Conservation (phyloP, 352 stramenopile species). For the Thalassiosira hispida region DNA sequence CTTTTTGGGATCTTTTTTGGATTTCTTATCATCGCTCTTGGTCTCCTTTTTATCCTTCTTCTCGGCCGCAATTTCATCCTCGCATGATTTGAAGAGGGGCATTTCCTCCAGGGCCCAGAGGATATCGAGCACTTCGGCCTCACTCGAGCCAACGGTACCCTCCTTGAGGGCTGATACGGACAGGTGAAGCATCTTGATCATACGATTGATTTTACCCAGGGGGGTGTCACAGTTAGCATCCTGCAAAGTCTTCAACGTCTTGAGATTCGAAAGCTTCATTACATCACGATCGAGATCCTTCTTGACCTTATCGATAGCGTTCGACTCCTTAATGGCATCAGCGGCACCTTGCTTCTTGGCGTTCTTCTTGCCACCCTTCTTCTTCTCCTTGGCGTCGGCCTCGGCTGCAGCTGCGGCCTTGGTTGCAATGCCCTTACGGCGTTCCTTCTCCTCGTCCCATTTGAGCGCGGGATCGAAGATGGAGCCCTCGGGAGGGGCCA, state of each 20-base stretch:
- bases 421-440: constrained; percentile 29
- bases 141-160: constrained; percentile 64
- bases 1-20: constrained; percentile 81
- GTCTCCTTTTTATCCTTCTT: constrained; percentile 82
- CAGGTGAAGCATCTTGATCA: constrained; percentile 86
- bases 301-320: constrained; percentile 78
- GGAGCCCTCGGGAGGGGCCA: constrained; percentile 81
- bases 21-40: constrained; percentile 82
- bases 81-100: constrained; percentile 76
- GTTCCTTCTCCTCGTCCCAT: constrained; percentile 84
- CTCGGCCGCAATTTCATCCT: constrained; percentile 75
- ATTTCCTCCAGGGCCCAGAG: constrained; percentile 86
- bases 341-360: constrained; percentile 74
- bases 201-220: constrained; percentile 81
- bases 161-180: constrained; percentile 75
- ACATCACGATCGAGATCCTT: constrained; percentile 81
- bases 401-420: constrained; percentile 34
- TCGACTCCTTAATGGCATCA: constrained; percentile 82
- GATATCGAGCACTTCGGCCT: constrained; percentile 84
- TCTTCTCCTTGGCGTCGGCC: constrained; percentile 48
- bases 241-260: constrained; percentile 77
- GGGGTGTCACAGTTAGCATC: constrained; percentile 78
- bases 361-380: constrained; percentile 62
- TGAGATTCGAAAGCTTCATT: constrained; percentile 82
- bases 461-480: constrained; percentile 84